Conservation (phyloP, 208 protist genomes). For the Vickermania spadyakhi region DNA sequence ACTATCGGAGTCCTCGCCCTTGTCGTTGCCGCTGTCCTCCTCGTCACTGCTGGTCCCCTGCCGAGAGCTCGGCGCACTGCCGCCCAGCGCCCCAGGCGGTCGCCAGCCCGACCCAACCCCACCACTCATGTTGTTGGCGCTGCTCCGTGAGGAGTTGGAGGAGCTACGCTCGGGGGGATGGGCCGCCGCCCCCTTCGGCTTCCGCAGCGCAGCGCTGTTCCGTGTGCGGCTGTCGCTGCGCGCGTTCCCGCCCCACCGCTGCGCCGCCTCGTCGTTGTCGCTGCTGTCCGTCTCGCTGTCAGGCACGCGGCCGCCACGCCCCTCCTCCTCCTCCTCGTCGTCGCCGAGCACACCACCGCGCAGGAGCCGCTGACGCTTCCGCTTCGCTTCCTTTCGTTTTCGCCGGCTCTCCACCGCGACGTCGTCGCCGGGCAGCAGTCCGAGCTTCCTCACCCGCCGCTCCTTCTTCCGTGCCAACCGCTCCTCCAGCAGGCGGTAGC, state of each 20-base stretch:
- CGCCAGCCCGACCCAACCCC: neutral
- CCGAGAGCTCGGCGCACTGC: too few species aligned
- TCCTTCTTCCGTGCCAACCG: conserved; percentile 10
- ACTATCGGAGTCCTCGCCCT: too few species aligned
- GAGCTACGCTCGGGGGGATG: too few species aligned
- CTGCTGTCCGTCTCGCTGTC: too few species aligned
- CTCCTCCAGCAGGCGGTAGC: conserved; percentile 18
- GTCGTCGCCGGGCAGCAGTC: neutral
- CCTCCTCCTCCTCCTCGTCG: conserved; percentile 4
- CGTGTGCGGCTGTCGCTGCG: too few species aligned
- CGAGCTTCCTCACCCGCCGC: conserved; percentile 2
- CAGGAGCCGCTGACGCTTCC: neutral
- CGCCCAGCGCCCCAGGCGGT: neutral
- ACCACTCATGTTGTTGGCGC: too few species aligned
- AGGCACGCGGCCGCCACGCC: neutral
- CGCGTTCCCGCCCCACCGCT: neutral
- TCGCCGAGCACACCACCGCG: neutral
- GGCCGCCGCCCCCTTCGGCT: too few species aligned
- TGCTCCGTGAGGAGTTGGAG: too few species aligned
- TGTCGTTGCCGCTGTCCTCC: too few species aligned
- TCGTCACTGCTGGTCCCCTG: too few species aligned
- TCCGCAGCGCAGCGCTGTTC: too few species aligned
- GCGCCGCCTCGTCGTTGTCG: neutral
- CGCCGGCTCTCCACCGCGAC: conserved; percentile 3
- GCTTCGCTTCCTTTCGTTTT: conserved; percentile 7